Percentiles rank a stretch among this genome's conserved stretches.
phyloP scores from a whole-genome alignment of 1,139 yeast genomes.

The Kurtzmaniella quercitrusa region DNA sequence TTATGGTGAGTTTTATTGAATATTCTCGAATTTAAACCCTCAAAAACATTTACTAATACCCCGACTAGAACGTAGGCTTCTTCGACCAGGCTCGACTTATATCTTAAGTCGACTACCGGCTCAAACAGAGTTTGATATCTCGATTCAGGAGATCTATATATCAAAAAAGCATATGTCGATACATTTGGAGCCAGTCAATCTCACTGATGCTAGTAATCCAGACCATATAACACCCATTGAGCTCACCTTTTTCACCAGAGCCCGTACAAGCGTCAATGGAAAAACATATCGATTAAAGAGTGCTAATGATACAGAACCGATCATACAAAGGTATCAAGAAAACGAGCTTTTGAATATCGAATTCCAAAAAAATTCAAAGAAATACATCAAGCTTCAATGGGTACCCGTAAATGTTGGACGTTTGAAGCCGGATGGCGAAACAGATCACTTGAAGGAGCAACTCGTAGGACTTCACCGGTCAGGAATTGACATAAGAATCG shows the following conservation, averaged over 20 bases:
- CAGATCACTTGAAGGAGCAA: slow-evolving; percentile 2
- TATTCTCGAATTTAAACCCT: not conserved
- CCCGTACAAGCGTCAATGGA: slow-evolving; percentile 29
- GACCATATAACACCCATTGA: slow-evolving; percentile 17
- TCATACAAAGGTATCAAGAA: slow-evolving; percentile 15
- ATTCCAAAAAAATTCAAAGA: slow-evolving; percentile 17
- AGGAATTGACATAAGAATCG: slow-evolving; percentile 23
- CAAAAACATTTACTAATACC: not conserved
- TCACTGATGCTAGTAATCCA: slow-evolving; percentile 9
- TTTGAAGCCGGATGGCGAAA: slow-evolving; percentile 7
- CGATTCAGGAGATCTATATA: slow-evolving; percentile 21
- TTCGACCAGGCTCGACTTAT: slow-evolving; percentile 19
- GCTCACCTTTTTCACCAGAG: slow-evolving; percentile 26
- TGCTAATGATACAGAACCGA: slow-evolving; percentile 12
- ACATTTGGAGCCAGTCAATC: slow-evolving; percentile 12
- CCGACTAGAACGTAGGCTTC: slow-evolving; percentile 7
- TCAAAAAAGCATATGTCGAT: slow-evolving; percentile 30
- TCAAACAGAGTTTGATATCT: slow-evolving; percentile 10
- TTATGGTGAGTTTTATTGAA: not conserved
- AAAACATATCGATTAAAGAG: slow-evolving; percentile 19
- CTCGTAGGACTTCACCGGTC: slow-evolving; percentile 10
- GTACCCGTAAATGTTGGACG: slow-evolving; percentile 16
- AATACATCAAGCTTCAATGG: slow-evolving; percentile 21
- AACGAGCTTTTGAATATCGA: slow-evolving; percentile 15
- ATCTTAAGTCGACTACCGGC: slow-evolving; percentile 26